Base-by-base conservation (phyloP, 176 grass and related monocot species). In the Eremochloa ophiuroides region DNA sequence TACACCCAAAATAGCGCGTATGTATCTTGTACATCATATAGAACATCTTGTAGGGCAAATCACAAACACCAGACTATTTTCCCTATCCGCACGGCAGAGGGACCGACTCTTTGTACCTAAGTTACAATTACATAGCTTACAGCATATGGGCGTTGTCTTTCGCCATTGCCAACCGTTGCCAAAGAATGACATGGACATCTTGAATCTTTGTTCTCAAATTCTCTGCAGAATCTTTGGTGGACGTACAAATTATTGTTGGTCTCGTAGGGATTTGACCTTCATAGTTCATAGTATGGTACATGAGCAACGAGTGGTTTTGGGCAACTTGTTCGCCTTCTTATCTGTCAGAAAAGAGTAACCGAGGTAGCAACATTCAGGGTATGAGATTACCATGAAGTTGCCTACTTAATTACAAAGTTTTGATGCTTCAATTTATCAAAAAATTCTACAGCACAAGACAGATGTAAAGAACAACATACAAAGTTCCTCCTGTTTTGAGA, bases 321-420 rank as follows among this genome's bases (percentile, higher is more conserved):
- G 84, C 77, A 90, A 93, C 58, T 90, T 86, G 59, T 87, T 84
- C 18, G 74, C 76, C 87, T 93, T 93, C 74, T 93, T 93, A 82
- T 93, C 91, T 93, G 87, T 26, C 11, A 58, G 38, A 78, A 80
- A 76, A 58, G 46, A 62, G 51, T 74, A 69, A 43, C 51, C 63
- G 64, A 29, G 39, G 62, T 40, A 81, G 25, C 8, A 62, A 10
- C 22, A 80, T 69, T 33, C 56, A 42, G 66, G 40, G 6, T 63
- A 83, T 43, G 50, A 84, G 25, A 47, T 87, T 39, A 75, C 82
- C 34, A 40, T 35, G 15, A 64, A 79, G n/a, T 26, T 41, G 9
- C 12, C 11, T 37, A 50, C 46, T 55, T 40, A 50, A 16, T 55
- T 69, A 55, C 6, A 59, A 27, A 67, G n/a, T 39, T 69, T 28